These are phyloP conservation scores for Phytopythium delawarense DNA, from an alignment of 352 stramenopile genomes.

Conservation along the genomic window DNA sequence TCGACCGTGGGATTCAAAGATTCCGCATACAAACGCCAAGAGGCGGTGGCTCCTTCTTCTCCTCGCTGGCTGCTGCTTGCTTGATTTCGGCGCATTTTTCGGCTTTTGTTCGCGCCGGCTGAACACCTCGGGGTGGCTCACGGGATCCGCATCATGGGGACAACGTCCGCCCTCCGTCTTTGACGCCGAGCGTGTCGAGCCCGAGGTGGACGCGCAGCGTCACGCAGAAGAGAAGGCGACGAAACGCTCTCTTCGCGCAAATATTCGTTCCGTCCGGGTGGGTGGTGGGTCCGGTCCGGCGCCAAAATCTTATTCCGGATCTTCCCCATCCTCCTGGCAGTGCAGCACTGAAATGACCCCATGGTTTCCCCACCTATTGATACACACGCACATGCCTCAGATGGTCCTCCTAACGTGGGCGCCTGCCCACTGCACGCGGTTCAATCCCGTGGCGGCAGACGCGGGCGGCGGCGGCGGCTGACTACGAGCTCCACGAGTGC, in stretches of 20 bases:
- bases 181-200: no score
- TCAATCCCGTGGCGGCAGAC: constrained; percentile 11
- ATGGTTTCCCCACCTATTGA: constrained; percentile 5
- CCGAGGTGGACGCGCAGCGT: no score
- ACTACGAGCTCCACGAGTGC: constrained; percentile 79
- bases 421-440: constrained; percentile 4
- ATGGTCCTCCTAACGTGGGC: constrained; percentile 6
- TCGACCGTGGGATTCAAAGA: constrained; percentile 6
- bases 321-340: no score
- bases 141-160: no score
- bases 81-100: background rate
- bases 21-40: background rate
- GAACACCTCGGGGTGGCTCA: no score
- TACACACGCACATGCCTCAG: background rate
- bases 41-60: background rate
- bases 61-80: background rate
- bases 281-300: background rate
- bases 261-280: background rate
- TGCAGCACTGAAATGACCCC: background rate
- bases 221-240: background rate
- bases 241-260: constrained; percentile 1
- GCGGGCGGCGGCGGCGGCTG: background rate
- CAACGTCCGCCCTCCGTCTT: no score
- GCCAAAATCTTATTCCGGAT: constrained; percentile 2
- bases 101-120: background rate